Conservation (phyloP, 805 yeast genomes). For the Saccharomycopsis olivae region DNA sequence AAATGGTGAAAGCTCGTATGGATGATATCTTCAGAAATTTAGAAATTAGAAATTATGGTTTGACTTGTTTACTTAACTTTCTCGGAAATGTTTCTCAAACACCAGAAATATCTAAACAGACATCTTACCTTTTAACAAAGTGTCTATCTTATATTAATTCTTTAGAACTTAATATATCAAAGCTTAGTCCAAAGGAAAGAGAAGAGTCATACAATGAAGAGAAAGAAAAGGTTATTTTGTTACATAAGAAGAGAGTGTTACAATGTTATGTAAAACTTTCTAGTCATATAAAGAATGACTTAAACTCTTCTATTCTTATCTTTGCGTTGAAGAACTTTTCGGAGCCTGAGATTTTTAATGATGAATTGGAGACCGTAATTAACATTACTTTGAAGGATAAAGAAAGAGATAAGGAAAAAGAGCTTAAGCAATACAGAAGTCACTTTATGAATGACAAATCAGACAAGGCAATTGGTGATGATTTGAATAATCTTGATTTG, state of each 20-base stretch:
- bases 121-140: constrained; percentile 40
- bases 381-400: constrained; percentile 13
- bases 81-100: constrained; percentile 31
- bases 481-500: constrained; percentile 17
- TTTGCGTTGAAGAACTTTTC: constrained; percentile 33
- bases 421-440: constrained; percentile 10
- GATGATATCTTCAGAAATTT: constrained; percentile 30
- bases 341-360: constrained; percentile 27
- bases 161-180: constrained; percentile 24
- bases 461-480: constrained; percentile 7
- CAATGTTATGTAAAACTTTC: constrained; percentile 34
- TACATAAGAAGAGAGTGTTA: constrained; percentile 33
- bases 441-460: constrained; percentile 5
- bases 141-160: constrained; percentile 25
- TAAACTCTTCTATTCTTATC: constrained; percentile 32
- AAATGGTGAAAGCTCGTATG: constrained; percentile 16
- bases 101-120: constrained; percentile 32
- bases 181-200: constrained; percentile 18
- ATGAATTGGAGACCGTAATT: constrained; percentile 3
- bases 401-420: constrained; percentile 18
- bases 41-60: constrained; percentile 47
- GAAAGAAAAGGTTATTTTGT: constrained; percentile 24
- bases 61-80: constrained; percentile 47
- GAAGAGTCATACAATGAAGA: constrained; percentile 19
- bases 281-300: constrained; percentile 24